Base-by-base conservation (phyloP, 2,329 filamentous ascomycete species). In the Cladorrhinum sp. region DNA sequence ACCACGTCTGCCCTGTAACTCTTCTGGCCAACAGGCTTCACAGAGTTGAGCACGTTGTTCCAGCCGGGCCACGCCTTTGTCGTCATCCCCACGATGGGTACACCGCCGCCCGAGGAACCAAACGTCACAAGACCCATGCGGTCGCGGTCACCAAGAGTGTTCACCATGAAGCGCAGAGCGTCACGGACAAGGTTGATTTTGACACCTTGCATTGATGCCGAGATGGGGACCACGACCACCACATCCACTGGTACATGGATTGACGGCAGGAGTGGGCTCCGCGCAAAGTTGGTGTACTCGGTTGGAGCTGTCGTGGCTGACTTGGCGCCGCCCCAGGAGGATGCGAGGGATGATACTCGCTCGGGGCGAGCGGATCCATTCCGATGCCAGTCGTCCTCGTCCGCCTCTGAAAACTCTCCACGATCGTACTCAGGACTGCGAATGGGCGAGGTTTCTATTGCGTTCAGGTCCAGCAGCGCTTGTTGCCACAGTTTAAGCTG, bases 181-280 rank as follows among this genome's bases (percentile, higher is more conserved):
- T 99, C 95, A 48, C 92, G 88, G 14, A 99, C 86, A 1, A 99
- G 82, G 64, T 94, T 96, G 72, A 98, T 97, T 78, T 99, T 99
- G 63, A 99, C 85, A n/a, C 95, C 95, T 75, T 98, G 95, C 94
- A 98, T 99, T 0, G 95, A 98, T 1, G 94, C 96, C 0, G 95
- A 98, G 5, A 99, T 92, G 0, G 95, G 95, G 33, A 99, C 93
- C 21, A 99, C 95, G 0, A 98, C 92, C 0, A 99, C 94, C 28
- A 99, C 87, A 71, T 99, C 95, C 58, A 98, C 86, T 1, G 95
- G 94, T 16, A 98, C 91, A 72, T 99, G 95, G 53, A 94, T 74
- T 5, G 88, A 84, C 20, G 78, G 76, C 63, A 75, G 77, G 59
- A 70, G 69, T 57, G 77, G 77, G 70, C 73, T 82, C 69, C 80